Conservation (phyloP, 371 early-diverging fungal genomes). For the Lichtheimia corymbifera region DNA sequence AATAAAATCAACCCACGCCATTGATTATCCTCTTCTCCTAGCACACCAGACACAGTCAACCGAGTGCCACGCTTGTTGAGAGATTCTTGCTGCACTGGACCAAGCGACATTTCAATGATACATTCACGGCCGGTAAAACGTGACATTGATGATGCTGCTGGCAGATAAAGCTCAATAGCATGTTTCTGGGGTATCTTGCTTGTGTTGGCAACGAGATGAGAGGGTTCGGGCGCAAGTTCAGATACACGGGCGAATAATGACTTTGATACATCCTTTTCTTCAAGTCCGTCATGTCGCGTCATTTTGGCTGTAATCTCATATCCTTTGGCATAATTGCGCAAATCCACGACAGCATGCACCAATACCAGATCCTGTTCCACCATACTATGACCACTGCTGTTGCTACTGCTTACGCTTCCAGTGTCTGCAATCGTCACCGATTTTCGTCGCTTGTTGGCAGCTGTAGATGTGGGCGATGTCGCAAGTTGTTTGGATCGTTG, state of each 20-base stretch:
- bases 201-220: constrained; percentile 19
- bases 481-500: constrained; percentile 6
- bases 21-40: constrained; percentile 32
- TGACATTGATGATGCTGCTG: neutral
- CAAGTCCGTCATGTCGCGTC: constrained; percentile 5
- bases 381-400: neutral
- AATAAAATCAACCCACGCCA: constrained; percentile 23
- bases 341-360: constrained; percentile 33
- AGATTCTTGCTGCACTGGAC: constrained; percentile 22
- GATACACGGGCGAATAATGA: constrained; percentile 18
- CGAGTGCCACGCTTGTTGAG: constrained; percentile 12
- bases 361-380: constrained; percentile 20
- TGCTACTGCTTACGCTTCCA: neutral
- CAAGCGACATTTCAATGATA: constrained; percentile 16
- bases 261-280: constrained; percentile 16
- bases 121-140: constrained; percentile 14
- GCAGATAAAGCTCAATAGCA: constrained; percentile 9
- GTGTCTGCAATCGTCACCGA: too few species aligned
- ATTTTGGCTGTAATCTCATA: constrained; percentile 24
- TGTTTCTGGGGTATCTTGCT: constrained; percentile 15
- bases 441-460: too few species aligned
- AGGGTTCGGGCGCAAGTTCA: constrained; percentile 25
- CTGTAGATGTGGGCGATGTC: constrained; percentile 5
- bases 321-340: constrained; percentile 43
- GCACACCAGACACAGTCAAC: constrained; percentile 32